Evolutionary conservation across 177 flowering plant genomes (phyloP).

Genomic region (Vitis hybrid): DNA sequence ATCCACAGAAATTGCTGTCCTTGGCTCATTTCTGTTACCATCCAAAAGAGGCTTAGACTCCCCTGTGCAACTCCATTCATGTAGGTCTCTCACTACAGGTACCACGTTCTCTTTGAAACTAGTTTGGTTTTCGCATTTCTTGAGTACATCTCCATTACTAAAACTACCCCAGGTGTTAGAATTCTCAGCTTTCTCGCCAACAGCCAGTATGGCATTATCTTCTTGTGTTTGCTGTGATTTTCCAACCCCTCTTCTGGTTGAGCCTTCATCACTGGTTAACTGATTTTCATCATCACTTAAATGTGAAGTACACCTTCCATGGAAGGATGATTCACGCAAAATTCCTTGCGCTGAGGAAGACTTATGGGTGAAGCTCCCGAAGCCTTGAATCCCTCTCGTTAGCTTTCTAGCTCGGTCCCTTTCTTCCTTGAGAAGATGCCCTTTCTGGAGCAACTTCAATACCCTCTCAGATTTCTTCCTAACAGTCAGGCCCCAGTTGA

Average conservation of each 20-base stretch:
- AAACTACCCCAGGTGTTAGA: constrained; percentile 3
- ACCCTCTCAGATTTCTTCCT: constrained; percentile 79
- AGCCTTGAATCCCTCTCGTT: constrained; percentile 73
- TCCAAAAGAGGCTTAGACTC: constrained; percentile 47
- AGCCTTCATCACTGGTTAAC: constrained; percentile 10
- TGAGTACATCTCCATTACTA: neutral
- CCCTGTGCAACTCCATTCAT: constrained; percentile 18
- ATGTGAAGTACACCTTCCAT: constrained; percentile 50
- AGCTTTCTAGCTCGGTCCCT: constrained; percentile 66
- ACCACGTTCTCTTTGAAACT: constrained; percentile 45
- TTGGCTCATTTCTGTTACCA: constrained; percentile 21
- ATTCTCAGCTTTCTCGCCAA: constrained; percentile 6
- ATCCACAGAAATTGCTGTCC: constrained; percentile 22
- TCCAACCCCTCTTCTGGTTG: constrained; percentile 3
- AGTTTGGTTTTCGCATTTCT: constrained; percentile 9
- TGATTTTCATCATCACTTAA: constrained; percentile 31
- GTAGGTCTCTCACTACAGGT: constrained; percentile 29
- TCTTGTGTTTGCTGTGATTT: constrained; percentile 3
- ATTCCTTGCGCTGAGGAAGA: constrained; percentile 28
- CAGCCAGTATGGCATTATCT: neutral
- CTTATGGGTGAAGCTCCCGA: constrained; percentile 64
- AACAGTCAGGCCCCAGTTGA: constrained; percentile 83
- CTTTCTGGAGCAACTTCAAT: constrained; percentile 59
- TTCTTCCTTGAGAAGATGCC: constrained; percentile 73
- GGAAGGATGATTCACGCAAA: constrained; percentile 27